Conservation (phyloP, 148 eudicot species). For the Heliosperma pusillum region DNA sequence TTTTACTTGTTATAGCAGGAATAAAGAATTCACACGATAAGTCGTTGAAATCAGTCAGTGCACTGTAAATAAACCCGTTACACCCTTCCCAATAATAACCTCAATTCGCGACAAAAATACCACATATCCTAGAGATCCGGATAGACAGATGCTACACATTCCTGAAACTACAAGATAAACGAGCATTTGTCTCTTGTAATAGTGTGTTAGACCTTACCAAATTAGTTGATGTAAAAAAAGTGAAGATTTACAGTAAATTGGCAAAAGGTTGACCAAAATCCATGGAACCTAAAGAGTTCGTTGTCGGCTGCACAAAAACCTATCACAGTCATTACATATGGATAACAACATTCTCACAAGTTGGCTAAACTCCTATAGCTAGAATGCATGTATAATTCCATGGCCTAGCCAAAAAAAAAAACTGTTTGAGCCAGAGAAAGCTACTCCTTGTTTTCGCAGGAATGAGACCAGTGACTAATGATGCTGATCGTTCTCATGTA, state of each 20-base stretch:
- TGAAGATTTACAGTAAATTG: constrained; percentile 18
- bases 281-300: constrained; percentile 3
- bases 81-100: background rate
- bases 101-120: background rate
- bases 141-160: background rate
- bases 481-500: constrained; percentile 9
- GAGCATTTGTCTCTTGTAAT: background rate
- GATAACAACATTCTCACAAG: constrained; percentile 5
- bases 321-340: constrained; percentile 19
- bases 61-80: background rate
- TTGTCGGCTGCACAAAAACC: constrained; percentile 10
- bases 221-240: background rate
- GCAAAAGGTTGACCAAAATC: background rate
- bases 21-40: background rate
- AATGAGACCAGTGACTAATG: background rate
- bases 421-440: constrained; percentile 14
- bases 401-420: constrained; percentile 14
- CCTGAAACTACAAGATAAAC: background rate
- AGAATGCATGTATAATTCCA: constrained; percentile 11
- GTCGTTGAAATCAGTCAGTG: background rate
- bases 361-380: constrained; percentile 1
- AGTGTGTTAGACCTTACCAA: background rate
- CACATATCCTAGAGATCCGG: background rate
- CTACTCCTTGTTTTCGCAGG: background rate
- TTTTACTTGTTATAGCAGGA: background rate